A percentile compares a stretch with the other conserved stretches of the same genome.
Evolutionary conservation across 2,329 filamentous ascomycete species (phyloP).

Genomic region (Trichophyton simii): DNA sequence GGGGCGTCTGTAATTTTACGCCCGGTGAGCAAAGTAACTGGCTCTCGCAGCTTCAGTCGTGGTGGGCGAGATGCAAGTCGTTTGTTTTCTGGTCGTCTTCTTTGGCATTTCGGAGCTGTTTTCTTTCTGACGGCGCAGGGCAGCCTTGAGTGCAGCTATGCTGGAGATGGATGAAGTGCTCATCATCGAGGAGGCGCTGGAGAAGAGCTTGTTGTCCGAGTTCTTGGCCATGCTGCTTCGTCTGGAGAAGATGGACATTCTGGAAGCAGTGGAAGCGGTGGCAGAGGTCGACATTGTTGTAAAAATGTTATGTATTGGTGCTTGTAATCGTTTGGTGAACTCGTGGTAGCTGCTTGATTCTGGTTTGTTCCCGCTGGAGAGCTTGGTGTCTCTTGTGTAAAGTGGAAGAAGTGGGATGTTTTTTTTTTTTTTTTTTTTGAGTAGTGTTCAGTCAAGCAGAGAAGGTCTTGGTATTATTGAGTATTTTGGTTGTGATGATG

Average conservation of each 20-base stretch:
- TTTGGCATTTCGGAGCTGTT: background rate
- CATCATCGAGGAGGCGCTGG: constrained; percentile 4
- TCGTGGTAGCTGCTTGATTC: background rate
- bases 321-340: background rate
- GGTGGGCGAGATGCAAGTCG: background rate
- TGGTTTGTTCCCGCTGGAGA: background rate
- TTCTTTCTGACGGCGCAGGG: background rate
- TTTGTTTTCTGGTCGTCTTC: background rate
- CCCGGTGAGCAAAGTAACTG: constrained; percentile 6
- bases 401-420: background rate
- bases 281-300: background rate
- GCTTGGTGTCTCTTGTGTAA: background rate
- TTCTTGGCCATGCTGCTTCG: background rate
- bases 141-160: constrained; percentile 7
- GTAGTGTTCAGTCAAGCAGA: background rate
- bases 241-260: background rate
- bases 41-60: constrained; percentile 8
- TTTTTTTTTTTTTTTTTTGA: background rate
- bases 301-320: background rate
- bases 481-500: background rate
- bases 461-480: background rate
- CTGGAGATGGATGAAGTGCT: constrained; percentile 6
- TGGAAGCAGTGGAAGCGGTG: background rate
- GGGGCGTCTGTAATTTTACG: background rate
- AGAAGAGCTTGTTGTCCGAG: background rate